Percentiles rank a stretch among this genome's conserved stretches.
Conservation (phyloP, 108 stramenopile species). For the Licmophora abbreviata region DNA sequence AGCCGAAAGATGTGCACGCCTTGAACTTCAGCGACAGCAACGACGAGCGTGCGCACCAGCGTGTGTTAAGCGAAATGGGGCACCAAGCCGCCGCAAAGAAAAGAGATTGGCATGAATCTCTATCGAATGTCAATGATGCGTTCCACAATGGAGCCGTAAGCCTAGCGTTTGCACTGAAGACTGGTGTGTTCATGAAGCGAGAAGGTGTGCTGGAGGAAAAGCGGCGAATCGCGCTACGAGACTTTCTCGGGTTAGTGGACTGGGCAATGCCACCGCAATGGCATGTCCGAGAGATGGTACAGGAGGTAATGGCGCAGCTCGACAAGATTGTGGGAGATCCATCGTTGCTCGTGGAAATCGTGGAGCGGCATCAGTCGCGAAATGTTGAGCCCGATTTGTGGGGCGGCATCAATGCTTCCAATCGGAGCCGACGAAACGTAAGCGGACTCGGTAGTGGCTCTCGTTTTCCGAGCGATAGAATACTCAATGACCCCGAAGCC, state of each 20-base stretch:
- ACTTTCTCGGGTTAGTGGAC: slow-evolving; percentile 21
- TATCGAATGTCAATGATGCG: slow-evolving; percentile 17
- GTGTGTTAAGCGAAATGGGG: slow-evolving; percentile 6
- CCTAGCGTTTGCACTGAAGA: slow-evolving; percentile 27
- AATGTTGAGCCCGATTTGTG: slow-evolving; percentile 5
- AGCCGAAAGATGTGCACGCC: slow-evolving; percentile 7
- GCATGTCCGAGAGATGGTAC: slow-evolving; percentile 13
- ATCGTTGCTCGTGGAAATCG: neutral
- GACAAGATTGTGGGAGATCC: slow-evolving; percentile 2
- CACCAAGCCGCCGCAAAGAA: slow-evolving; percentile 11
- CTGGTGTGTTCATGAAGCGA: slow-evolving; percentile 12
- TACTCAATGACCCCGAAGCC: neutral
- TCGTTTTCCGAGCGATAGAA: neutral
- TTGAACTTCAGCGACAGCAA: slow-evolving; percentile 6
- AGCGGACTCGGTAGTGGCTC: neutral
- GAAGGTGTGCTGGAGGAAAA: slow-evolving; percentile 7
- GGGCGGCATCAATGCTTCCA: slow-evolving; percentile 20
- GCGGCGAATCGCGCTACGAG: slow-evolving; percentile 11
- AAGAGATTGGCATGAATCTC: slow-evolving; percentile 13
- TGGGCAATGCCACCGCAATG: slow-evolving; percentile 27
- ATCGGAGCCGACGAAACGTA: no score
- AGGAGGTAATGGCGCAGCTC: slow-evolving; percentile 15
- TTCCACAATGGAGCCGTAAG: slow-evolving; percentile 28
- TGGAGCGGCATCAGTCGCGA: slow-evolving; percentile 11
- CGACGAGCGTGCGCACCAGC: neutral